Percentiles rank a stretch among this genome's conserved stretches.
phyloP scores from a whole-genome alignment of 345 rosid genomes.

The Hypericum androsaemum region DNA sequence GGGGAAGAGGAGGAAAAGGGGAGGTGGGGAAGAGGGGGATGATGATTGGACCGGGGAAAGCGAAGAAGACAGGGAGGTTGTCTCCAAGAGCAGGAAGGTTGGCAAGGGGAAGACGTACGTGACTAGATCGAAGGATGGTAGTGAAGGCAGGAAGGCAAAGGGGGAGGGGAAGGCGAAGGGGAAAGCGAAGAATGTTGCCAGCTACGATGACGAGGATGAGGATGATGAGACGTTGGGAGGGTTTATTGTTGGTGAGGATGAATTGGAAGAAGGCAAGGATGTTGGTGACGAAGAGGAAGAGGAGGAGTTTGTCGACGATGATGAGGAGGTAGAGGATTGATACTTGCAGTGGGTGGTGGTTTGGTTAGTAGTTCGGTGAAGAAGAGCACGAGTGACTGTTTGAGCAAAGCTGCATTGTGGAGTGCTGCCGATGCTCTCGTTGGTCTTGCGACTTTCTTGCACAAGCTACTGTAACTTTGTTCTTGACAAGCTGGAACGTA shows the following conservation, averaged over 20 bases:
- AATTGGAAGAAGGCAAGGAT: conserved; percentile 11
- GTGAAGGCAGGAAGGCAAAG: conserved; percentile 12
- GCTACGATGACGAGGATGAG: conserved; percentile 28
- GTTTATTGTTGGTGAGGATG: conserved; percentile 53
- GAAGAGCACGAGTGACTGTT: too few species aligned
- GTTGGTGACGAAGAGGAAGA: background rate
- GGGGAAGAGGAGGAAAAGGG: background rate
- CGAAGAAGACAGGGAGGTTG: conserved; percentile 40
- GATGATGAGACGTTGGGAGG: conserved; percentile 67
- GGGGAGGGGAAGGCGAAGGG: conserved; percentile 7
- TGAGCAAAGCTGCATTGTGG: too few species aligned
- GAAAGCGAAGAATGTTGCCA: conserved; percentile 14
- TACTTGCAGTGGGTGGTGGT: background rate
- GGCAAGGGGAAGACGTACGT: conserved; percentile 21
- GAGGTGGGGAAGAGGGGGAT: conserved; percentile 29
- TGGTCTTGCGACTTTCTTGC: too few species aligned
- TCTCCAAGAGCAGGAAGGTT: conserved; percentile 21
- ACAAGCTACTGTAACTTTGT: too few species aligned
- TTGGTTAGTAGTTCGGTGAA: background rate
- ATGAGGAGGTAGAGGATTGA: conserved; percentile 23
- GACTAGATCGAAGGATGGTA: conserved; percentile 45
- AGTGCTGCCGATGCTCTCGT: too few species aligned
- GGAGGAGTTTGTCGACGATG: conserved; percentile 23
- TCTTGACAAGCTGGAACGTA: too few species aligned
- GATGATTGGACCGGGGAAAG: conserved; percentile 59